Evolutionary conservation across 148 eudicot species (phyloP).

Genomic region (Spergularia marina): DNA sequence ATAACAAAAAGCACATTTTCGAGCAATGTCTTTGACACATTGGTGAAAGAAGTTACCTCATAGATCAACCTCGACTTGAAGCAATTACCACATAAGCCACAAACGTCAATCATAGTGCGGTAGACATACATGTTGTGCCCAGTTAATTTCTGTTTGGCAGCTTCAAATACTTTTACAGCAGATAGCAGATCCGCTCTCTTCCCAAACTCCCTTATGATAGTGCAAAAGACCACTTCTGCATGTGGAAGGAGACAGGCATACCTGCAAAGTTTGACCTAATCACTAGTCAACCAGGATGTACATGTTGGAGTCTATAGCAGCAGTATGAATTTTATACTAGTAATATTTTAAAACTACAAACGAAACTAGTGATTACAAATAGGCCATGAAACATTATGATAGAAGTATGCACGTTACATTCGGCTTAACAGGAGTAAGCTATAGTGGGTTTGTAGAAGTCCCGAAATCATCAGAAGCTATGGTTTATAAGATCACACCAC

Average conservation of each 20-base stretch:
- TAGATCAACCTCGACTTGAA: constrained; percentile 76
- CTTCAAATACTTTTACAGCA: constrained; percentile 73
- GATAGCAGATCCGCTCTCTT: constrained; percentile 70
- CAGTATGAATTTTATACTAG: neutral
- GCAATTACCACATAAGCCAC: constrained; percentile 83
- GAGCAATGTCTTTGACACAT: neutral
- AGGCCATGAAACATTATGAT: too few relatives aligned
- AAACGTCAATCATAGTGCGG: constrained; percentile 85
- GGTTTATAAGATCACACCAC: neutral
- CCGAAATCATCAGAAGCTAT: neutral
- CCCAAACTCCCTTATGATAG: constrained; percentile 75
- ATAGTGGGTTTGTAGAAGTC: neutral
- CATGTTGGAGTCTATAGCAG: neutral
- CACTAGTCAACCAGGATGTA: neutral
- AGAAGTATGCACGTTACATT: too few relatives aligned
- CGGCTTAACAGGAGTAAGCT: too few relatives aligned
- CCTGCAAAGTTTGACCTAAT: constrained; percentile 40
- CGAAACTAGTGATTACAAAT: neutral
- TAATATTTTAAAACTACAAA: neutral
- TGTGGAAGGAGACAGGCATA: constrained; percentile 64
- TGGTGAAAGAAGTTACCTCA: constrained; percentile 54
- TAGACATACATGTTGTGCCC: constrained; percentile 78
- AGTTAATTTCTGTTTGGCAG: constrained; percentile 54
- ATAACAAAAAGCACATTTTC: neutral
- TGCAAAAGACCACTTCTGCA: constrained; percentile 55